phyloP scores from a whole-genome alignment of 176 grass and related monocot genomes.

The Typha latifolia region DNA sequence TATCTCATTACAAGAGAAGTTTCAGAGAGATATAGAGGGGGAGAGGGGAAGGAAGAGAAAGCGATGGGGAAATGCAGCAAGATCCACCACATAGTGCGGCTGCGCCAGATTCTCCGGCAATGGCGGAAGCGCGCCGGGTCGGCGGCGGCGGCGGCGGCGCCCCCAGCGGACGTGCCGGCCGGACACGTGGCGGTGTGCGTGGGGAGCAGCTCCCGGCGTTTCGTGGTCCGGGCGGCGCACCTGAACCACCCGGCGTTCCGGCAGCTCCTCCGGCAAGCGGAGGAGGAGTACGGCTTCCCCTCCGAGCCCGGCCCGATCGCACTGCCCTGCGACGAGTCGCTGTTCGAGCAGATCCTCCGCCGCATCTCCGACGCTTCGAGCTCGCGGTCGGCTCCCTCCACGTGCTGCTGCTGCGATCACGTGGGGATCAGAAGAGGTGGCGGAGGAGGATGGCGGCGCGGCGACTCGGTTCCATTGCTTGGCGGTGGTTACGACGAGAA shows the following conservation, averaged over 20 bases:
- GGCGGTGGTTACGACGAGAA: too few relatives aligned
- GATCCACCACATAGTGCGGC: slow-evolving; percentile 71
- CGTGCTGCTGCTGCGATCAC: slow-evolving; percentile 33
- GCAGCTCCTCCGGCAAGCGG: slow-evolving; percentile 69
- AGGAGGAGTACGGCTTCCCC: slow-evolving; percentile 79
- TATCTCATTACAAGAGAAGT: too few relatives aligned
- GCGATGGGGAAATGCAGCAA: slow-evolving; percentile 71
- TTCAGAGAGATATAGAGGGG: too few relatives aligned
- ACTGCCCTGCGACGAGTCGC: slow-evolving; percentile 81
- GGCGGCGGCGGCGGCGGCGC: slow-evolving; percentile 6
- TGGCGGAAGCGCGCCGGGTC: slow-evolving; percentile 57
- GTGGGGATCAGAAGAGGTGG: not conserved
- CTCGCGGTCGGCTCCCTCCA: slow-evolving; percentile 31
- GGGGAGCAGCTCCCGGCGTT: slow-evolving; percentile 51
- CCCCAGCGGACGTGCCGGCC: slow-evolving; percentile 27
- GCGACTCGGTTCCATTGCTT: slow-evolving; percentile 55
- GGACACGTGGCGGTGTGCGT: slow-evolving; percentile 83
- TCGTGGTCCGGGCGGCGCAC: slow-evolving; percentile 69
- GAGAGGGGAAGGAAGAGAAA: too few relatives aligned
- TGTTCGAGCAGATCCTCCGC: slow-evolving; percentile 69
- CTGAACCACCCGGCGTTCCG: slow-evolving; percentile 84
- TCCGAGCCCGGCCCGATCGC: slow-evolving; percentile 42
- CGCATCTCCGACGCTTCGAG: slow-evolving; percentile 44
- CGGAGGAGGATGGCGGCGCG: slow-evolving; percentile 16
- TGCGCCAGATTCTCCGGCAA: slow-evolving; percentile 58